A percentile compares a stretch with the other conserved stretches of the same genome.
Evolutionary conservation across 2,329 filamentous ascomycete genomes (phyloP).

Genomic region (Fusarium goolgardi): DNA sequence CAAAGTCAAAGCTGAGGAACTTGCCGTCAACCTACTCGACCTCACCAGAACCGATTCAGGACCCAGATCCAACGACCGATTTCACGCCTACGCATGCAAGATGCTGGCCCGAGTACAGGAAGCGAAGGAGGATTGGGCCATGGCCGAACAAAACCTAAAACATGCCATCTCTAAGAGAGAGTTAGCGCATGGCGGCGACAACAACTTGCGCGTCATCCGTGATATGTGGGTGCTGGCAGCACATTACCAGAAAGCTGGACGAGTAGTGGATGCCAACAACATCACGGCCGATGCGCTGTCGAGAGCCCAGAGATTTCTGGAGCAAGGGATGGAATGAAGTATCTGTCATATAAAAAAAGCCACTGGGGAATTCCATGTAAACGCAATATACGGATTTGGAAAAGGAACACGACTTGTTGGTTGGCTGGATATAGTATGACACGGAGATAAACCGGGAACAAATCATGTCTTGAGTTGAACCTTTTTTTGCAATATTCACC

Average conservation of each 20-base stretch:
- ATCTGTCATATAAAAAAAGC: slow-evolving; percentile 4
- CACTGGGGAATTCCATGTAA: slow-evolving; percentile 10
- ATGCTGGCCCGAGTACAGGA: slow-evolving; percentile 54
- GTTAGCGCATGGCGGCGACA: slow-evolving; percentile 51
- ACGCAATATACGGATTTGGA: slow-evolving; percentile 2
- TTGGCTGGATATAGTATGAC: slow-evolving; percentile 9
- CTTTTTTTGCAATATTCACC: not conserved
- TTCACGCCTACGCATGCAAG: slow-evolving; percentile 55
- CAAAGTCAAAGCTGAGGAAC: slow-evolving; percentile 47
- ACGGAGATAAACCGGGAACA: slow-evolving; percentile 10
- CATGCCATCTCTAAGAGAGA: slow-evolving; percentile 51
- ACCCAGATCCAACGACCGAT: slow-evolving; percentile 50
- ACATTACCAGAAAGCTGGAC: slow-evolving; percentile 50
- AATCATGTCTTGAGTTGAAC: not conserved
- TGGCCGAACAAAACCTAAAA: slow-evolving; percentile 51
- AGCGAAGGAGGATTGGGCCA: slow-evolving; percentile 48
- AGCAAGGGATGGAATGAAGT: slow-evolving; percentile 37
- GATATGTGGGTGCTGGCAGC: slow-evolving; percentile 55
- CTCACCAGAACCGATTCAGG: slow-evolving; percentile 41
- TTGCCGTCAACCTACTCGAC: slow-evolving; percentile 48
- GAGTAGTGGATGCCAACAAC: slow-evolving; percentile 43
- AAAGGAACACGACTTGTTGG: slow-evolving; percentile 13
- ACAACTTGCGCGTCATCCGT: slow-evolving; percentile 52
- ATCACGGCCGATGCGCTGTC: slow-evolving; percentile 51
- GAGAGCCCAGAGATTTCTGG: slow-evolving; percentile 50